A percentile compares a stretch with the other conserved stretches of the same genome.
These are phyloP conservation scores for Candida stauntonica DNA, from an alignment of 805 yeast genomes.

Conservation along the genomic window DNA sequence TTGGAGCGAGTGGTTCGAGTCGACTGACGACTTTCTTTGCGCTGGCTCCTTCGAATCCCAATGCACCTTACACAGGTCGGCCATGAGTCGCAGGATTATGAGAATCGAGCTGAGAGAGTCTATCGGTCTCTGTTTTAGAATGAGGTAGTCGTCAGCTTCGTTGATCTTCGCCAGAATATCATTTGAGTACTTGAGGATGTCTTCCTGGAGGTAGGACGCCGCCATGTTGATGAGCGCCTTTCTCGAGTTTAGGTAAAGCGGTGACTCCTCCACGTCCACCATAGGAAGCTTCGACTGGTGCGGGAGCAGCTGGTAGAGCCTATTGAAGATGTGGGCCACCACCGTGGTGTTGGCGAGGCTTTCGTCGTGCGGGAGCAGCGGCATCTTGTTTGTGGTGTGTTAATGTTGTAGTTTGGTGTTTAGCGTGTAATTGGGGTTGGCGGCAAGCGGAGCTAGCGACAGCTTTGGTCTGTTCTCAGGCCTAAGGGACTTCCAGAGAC, in stretches of 20 bases:
- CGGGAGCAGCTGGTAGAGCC: constrained; percentile 34
- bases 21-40: constrained; percentile 21
- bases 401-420: too few species aligned
- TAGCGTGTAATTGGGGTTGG: not conserved
- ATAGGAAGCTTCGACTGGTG: constrained; percentile 32
- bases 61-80: constrained; percentile 36
- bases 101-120: constrained; percentile 32
- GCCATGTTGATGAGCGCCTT: constrained; percentile 32
- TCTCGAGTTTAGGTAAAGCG: constrained; percentile 31
- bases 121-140: constrained; percentile 26
- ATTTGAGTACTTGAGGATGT: constrained; percentile 28
- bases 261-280: constrained; percentile 35
- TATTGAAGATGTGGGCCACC: constrained; percentile 32
- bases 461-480: too few species aligned
- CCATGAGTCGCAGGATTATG: constrained; percentile 35
- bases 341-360: constrained; percentile 20
- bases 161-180: constrained; percentile 28
- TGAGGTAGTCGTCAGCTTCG: constrained; percentile 23
- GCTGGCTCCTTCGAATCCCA: constrained; percentile 34
- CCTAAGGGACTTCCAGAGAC: too few species aligned
- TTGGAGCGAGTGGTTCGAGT: constrained; percentile 19
- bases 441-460: not conserved
- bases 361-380: not conserved
- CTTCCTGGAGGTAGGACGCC: constrained; percentile 25
- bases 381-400: not conserved